Base-by-base conservation (phyloP, 352 stramenopile species). In the Globisporangium takayamanum region DNA sequence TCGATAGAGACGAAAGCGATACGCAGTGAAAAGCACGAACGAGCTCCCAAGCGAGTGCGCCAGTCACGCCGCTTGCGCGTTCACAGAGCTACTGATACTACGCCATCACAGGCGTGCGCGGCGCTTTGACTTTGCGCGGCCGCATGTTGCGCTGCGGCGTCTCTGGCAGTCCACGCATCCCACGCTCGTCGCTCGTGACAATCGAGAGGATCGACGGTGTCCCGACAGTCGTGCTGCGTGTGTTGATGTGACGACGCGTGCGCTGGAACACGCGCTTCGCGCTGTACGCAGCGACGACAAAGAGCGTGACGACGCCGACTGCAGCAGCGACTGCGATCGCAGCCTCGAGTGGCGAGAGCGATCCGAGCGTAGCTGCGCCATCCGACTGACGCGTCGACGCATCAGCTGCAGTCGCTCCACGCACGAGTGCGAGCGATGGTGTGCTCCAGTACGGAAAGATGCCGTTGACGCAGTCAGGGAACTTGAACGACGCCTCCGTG, bases 401-500 rank as follows among this genome's bases (percentile, higher is more conserved):
- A 5, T 26, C 44, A 4, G 8, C 28, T 5, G 15, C 3, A 18
- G n/a, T 6, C 44, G 14, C 33, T 39, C 33, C 44, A n/a, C n/a
- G 20, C 20, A 26, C 44, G 16, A 25, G n/a, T 49, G n/a, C 18
- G 11, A 26, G 20, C 44, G 12, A 46, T 8, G 44, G 18, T 15
- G n/a, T 18, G 8, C 20, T 42, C 39, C 49, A 62, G 49, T 47
- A 62, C 39, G 57, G 49, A 5, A 33, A 52, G 49, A 62, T 50
- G 14, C 50, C 57, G 28, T 46, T 53, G 37, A 62, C 50, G 20
- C 57, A 62, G 11, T 49, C 49, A 5, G 57, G 57, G 49, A 46
- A 62, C 57, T 47, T 56, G 39, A 42, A 62, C 25, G 57, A 62
- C 50, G 20, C 11, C 28, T 52, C 57, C 15, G 57, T 57, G 15